Conservation (phyloP, 495 filamentous ascomycete genomes). For the Penicillium antarcticum region DNA sequence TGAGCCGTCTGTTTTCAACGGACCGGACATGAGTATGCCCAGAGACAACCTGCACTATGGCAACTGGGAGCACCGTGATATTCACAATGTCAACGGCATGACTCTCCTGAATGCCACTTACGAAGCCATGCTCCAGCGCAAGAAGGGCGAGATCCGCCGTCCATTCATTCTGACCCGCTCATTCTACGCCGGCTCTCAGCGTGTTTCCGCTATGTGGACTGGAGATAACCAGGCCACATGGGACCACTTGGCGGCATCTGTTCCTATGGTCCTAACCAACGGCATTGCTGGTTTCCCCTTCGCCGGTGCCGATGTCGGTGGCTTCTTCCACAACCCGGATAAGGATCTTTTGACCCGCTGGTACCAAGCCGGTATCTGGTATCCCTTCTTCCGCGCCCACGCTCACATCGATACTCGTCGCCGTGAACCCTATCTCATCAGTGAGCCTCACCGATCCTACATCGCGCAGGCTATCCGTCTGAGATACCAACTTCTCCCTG, state of each 20-base stretch:
- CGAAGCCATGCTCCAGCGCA: conserved; percentile 73
- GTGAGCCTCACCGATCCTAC: conserved; percentile 79
- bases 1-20: conserved; percentile 97
- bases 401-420: conserved; percentile 95
- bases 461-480: conserved; percentile 84
- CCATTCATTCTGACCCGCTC: conserved; percentile 92
- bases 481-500: conserved; percentile 83
- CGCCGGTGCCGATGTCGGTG: conserved; percentile 91
- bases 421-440: conserved; percentile 86
- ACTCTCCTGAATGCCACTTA: conserved; percentile 93
- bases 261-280: conserved; percentile 91
- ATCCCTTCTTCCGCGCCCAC: conserved; percentile 98
- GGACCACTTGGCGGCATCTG: conserved; percentile 78
- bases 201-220: conserved; percentile 94
- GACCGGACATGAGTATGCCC: conserved; percentile 92
- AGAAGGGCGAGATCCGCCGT: conserved; percentile 71
- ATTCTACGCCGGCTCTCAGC: conserved; percentile 87
- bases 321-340: conserved; percentile 95
- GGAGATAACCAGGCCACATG: conserved; percentile 94
- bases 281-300: conserved; percentile 94
- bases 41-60: conserved; percentile 92
- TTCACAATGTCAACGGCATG: conserved; percentile 93
- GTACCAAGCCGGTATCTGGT: conserved; percentile 97
- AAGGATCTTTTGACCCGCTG: conserved; percentile 88
- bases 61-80: conserved; percentile 93